phyloP scores from a whole-genome alignment of 768 basidiomycete genomes.

The Macrocybe gigantea region DNA sequence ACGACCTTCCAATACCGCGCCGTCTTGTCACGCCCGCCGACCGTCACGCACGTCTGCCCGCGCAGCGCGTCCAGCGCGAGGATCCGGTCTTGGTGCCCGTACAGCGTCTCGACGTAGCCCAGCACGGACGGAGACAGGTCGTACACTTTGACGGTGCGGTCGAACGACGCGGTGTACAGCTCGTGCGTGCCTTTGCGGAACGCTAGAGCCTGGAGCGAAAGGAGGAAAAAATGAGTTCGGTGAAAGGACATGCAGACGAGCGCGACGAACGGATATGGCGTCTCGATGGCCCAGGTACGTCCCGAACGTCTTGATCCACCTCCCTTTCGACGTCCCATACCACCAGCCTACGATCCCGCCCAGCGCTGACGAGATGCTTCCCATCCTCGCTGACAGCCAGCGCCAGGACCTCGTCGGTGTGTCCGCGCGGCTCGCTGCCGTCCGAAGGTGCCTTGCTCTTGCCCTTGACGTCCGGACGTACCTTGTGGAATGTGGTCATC shows the following conservation, averaged over 20 bases:
- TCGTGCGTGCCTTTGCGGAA: constrained; percentile 77
- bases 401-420: constrained; percentile 80
- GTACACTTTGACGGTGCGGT: constrained; percentile 88
- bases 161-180: constrained; percentile 73
- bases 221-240: background rate
- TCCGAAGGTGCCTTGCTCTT: constrained; percentile 36
- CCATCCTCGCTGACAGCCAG: constrained; percentile 86
- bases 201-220: constrained; percentile 44
- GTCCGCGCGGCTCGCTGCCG: constrained; percentile 53
- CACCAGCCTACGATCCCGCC: constrained; percentile 75
- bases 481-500: constrained; percentile 54
- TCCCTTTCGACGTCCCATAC: constrained; percentile 78
- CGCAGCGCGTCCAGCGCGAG: constrained; percentile 74
- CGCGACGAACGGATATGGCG: constrained; percentile 26
- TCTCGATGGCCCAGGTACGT: constrained; percentile 68
- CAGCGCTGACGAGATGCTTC: constrained; percentile 79
- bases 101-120: constrained; percentile 94
- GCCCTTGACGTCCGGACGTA: constrained; percentile 54
- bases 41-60: constrained; percentile 79
- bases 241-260: background rate
- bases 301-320: constrained; percentile 77
- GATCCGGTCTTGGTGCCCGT: constrained; percentile 93
- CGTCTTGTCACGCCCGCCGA: constrained; percentile 88
- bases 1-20: constrained; percentile 94
- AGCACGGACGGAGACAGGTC: constrained; percentile 66